phyloP scores from a whole-genome alignment of 2,329 filamentous ascomycete genomes.

The Xylaria arbuscula region DNA sequence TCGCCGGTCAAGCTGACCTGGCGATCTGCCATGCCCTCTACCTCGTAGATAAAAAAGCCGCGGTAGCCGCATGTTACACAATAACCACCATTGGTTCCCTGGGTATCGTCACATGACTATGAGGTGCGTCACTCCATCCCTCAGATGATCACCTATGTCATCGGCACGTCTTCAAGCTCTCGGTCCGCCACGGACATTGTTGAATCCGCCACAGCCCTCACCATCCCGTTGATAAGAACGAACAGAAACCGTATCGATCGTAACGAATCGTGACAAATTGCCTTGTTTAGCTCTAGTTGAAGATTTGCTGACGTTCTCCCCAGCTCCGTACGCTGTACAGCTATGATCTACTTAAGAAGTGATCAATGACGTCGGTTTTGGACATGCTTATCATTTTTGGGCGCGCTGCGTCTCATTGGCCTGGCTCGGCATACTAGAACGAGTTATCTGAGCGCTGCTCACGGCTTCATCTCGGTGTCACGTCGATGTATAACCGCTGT shows the following conservation, averaged over 20 bases:
- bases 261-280: neutral
- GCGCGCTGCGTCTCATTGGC: no score
- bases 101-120: slow-evolving; percentile 21
- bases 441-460: neutral
- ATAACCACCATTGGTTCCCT: slow-evolving; percentile 10
- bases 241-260: neutral
- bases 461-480: neutral
- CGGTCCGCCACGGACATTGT: neutral
- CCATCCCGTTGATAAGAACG: neutral
- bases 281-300: no score
- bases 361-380: no score
- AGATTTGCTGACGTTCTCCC: neutral
- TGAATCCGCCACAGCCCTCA: neutral
- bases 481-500: neutral
- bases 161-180: neutral
- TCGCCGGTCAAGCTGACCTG: neutral
- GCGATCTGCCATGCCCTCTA: neutral
- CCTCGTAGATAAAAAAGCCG: slow-evolving; percentile 11
- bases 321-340: neutral
- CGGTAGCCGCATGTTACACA: neutral
- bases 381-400: neutral
- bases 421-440: neutral
- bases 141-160: slow-evolving; percentile 2
- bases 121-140: neutral
- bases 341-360: neutral